A percentile compares a stretch with the other conserved stretches of the same genome.
Evolutionary conservation across 208 protist genomes (phyloP).

Genomic region (Crithidia thermophila): DNA sequence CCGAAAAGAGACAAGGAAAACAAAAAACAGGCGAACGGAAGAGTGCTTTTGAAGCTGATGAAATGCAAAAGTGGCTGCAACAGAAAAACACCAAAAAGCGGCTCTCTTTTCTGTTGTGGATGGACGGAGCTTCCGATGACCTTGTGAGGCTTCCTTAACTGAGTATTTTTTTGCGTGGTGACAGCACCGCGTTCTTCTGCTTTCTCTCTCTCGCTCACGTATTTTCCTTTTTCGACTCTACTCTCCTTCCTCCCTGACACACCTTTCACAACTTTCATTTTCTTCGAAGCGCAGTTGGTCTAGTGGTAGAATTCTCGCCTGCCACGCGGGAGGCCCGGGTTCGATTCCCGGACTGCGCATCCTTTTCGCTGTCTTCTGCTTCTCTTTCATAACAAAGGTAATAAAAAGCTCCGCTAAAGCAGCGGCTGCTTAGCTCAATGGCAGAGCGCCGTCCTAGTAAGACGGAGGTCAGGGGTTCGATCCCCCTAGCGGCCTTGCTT

Average conservation of each 20-base stretch:
- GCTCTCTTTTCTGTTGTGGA: background rate
- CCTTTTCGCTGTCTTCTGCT: too few relatives aligned
- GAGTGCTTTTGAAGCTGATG: too few relatives aligned
- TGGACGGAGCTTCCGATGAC: too few relatives aligned
- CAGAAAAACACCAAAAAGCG: too few relatives aligned
- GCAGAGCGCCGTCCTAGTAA: constrained; percentile 93
- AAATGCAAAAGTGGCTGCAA: too few relatives aligned
- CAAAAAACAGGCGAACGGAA: too few relatives aligned
- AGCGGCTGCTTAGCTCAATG: constrained; percentile 92
- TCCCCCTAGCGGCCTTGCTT: constrained; percentile 87
- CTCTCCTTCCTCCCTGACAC: too few relatives aligned
- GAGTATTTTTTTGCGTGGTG: too few relatives aligned
- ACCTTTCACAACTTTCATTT: too few relatives aligned
- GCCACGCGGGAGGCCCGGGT: constrained; percentile 93
- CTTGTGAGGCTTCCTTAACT: too few relatives aligned
- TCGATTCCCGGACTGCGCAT: constrained; percentile 94
- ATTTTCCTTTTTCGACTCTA: too few relatives aligned
- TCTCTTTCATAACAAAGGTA: background rate
- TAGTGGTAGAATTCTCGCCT: constrained; percentile 94
- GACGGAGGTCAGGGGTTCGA: constrained; percentile 93
- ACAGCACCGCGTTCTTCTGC: background rate
- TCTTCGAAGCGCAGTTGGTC: constrained; percentile 80
- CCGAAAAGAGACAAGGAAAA: too few relatives aligned
- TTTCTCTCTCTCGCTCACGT: background rate
- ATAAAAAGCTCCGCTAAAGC: background rate